phyloP scores from a whole-genome alignment of 177 flowering plant genomes.

The Telopea speciosissima region DNA sequence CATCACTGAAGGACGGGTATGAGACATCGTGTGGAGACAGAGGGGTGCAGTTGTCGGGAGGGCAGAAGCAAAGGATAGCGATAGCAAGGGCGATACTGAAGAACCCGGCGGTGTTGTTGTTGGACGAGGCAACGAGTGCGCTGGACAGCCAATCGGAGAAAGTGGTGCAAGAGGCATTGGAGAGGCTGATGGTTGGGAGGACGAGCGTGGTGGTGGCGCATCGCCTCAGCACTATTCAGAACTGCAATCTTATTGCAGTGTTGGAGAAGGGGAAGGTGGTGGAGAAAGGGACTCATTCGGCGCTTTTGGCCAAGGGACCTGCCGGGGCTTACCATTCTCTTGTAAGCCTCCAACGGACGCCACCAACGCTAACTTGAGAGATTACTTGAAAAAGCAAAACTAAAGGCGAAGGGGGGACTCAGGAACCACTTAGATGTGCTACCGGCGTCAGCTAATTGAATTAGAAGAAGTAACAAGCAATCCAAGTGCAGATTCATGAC shows the following conservation, averaged over 20 bases:
- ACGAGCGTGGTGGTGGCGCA: conserved; percentile 88
- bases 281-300: conserved; percentile 64
- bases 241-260: conserved; percentile 64
- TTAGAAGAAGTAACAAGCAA: too few species aligned
- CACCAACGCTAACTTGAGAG: background rate
- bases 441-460: too few species aligned
- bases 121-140: conserved; percentile 88
- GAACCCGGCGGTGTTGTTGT: conserved; percentile 52
- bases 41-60: conserved; percentile 82
- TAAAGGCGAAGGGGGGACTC: too few species aligned
- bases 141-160: conserved; percentile 79
- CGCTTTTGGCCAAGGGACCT: conserved; percentile 49
- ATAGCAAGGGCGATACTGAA: conserved; percentile 77
- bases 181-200: conserved; percentile 73
- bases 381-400: too few species aligned
- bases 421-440: too few species aligned
- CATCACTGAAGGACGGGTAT: conserved; percentile 61
- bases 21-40: conserved; percentile 73
- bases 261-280: conserved; percentile 65
- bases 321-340: conserved; percentile 54
- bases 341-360: conserved; percentile 41
- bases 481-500: too few species aligned
- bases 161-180: conserved; percentile 75
- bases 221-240: conserved; percentile 63
- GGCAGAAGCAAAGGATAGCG: conserved; percentile 84